Conservation (phyloP, 1,284 basidiomycete species). For the Omphalotus olearius region DNA sequence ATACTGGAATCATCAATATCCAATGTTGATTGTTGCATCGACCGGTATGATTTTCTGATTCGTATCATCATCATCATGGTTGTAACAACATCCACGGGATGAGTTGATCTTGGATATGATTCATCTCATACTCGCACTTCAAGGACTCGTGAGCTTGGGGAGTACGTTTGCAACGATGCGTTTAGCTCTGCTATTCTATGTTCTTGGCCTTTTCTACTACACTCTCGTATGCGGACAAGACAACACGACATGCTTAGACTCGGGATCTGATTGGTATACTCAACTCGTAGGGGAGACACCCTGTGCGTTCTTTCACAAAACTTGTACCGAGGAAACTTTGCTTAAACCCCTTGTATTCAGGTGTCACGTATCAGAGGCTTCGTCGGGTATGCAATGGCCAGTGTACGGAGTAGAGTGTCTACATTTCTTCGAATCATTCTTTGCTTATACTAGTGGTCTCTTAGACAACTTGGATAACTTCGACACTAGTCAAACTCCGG, state of each 20-base stretch:
- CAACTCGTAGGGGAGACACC: slow-evolving; percentile 27
- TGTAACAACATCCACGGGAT: too few species aligned
- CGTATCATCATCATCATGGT: too few species aligned
- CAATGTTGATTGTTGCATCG: too few species aligned
- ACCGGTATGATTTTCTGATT: too few species aligned
- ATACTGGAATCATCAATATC: too few species aligned
- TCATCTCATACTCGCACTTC: too few species aligned
- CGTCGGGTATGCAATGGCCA: slow-evolving; percentile 24
- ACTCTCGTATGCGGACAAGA: background rate
- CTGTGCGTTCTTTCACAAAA: slow-evolving; percentile 18
- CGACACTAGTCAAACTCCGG: slow-evolving; percentile 19
- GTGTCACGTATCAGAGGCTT: slow-evolving; percentile 25
- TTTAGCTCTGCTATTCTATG: too few species aligned
- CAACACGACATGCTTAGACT: slow-evolving; percentile 13
- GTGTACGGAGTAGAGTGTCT: slow-evolving; percentile 16
- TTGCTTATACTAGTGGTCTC: background rate
- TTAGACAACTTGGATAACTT: slow-evolving; percentile 17
- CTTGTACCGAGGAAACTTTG: background rate
- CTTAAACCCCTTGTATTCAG: too few species aligned
- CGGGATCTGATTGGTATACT: slow-evolving; percentile 23
- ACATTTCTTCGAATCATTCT: background rate
- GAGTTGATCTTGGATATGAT: too few species aligned
- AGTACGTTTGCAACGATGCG: too few species aligned
- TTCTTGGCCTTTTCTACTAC: too few species aligned
- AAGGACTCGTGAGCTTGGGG: too few species aligned